Evolutionary conservation across 129 eudicot genomes (phyloP), one percentile per base, ranked within the genome.

Genomic region (Centrapalus pauciflorus): DNA sequence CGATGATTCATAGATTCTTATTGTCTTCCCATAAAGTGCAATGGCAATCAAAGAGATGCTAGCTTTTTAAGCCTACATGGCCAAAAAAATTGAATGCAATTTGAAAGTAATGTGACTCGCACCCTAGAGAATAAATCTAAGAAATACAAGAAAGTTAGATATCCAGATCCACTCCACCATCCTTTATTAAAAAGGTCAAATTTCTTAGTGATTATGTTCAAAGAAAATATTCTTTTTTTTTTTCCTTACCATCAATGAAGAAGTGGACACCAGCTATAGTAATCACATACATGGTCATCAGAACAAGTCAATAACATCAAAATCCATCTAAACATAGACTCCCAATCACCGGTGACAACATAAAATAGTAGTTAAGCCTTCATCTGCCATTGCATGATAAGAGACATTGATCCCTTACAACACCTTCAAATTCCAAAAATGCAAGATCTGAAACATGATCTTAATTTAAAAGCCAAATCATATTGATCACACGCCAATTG

Each of bases 51-150:
- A 75, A 40, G 55, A 26, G 69, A 28, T 60, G 74, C 46, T 35
- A 16, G 64, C 73, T 13, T 59, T 75, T 40, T 49, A 25, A 11
- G 76, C n/a, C 70, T 74, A 55, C 46, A 58, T 55, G 72, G 66
- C 71, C 26, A 57, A 59, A 60, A 75, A 40, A n/a, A n/a, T n/a
- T n/a, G 69, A 40, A 59, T 67, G 66, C 74, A 40, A 76, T 49
- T 67, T 66, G 67, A 76, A 76, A 51, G 57, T 64, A 71, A 71
- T 37, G 28, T 77, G 82, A 50, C 72, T 77, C 77, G 45, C 73
- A 70, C 52, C 43, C 41, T 63, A 35, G 20, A 51, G 67, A 70
- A 58, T 61, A 59, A 51, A 30, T 67, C 51, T 52, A 67, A 70
- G 43, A 38, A 43, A 71, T 50, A 38, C 56, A 34, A 10, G 5